These are phyloP conservation scores for Casaregolazyma suthepensis DNA, from an alignment of 1,139 yeast species.

Conservation along the genomic window DNA sequence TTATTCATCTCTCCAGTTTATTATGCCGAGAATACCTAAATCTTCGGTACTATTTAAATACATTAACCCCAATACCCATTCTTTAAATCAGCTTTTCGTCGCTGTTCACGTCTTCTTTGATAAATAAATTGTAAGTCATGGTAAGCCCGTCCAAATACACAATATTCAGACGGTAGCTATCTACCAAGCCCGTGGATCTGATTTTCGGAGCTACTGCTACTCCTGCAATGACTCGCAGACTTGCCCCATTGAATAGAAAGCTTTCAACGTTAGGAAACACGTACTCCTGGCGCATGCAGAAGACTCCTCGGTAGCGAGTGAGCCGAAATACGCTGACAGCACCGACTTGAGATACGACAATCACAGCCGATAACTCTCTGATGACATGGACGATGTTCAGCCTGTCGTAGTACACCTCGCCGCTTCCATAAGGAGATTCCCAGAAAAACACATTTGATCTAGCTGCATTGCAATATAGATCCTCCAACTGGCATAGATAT, in stretches of 20 bases:
- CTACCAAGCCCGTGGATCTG: conserved; percentile 10
- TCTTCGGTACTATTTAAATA: conserved; percentile 1
- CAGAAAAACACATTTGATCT: conserved; percentile 43
- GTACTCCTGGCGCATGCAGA: conserved; percentile 57
- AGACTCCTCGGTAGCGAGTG: conserved; percentile 50
- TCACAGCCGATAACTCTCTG: conserved; percentile 49
- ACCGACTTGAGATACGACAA: conserved; percentile 56
- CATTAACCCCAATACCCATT: conserved; percentile 1
- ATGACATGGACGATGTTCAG: conserved; percentile 47
- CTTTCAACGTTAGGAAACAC: conserved; percentile 34
- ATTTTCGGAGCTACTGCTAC: conserved; percentile 18
- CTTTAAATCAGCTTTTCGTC: conserved; percentile 1
- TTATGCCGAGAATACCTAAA: neutral
- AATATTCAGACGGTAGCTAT: conserved; percentile 13
- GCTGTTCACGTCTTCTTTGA: conserved; percentile 1
- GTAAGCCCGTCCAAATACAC: conserved; percentile 19
- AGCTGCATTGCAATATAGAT: conserved; percentile 47
- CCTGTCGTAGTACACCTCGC: conserved; percentile 45
- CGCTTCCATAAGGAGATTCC: conserved; percentile 27
- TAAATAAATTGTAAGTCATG: conserved; percentile 16
- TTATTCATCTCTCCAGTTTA: neutral
- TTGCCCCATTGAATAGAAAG: conserved; percentile 14
- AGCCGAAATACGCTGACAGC: conserved; percentile 51
- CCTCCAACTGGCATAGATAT: conserved; percentile 43
- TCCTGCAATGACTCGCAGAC: conserved; percentile 19